Evolutionary conservation across 2,329 filamentous ascomycete genomes (phyloP), one percentile per base, ranked within the genome.

Genomic region (Fusarium longipes): DNA sequence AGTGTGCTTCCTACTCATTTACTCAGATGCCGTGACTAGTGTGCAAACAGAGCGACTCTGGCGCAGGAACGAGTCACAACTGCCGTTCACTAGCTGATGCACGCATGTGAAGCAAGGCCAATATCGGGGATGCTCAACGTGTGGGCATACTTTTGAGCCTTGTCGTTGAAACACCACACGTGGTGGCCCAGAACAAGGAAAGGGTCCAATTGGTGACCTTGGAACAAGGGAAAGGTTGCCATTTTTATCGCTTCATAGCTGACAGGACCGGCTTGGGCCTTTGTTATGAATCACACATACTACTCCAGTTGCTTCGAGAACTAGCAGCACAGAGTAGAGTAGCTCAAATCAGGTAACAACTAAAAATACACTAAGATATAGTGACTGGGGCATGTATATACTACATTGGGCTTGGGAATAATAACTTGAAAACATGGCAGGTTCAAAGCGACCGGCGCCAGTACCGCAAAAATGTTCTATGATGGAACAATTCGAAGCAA

Each of bases 141-240:
- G 35, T 29, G 44, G 43, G 43, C 39, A 63, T 58, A n/a, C 24
- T n/a, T 36, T 45, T 39, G n/a, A 64, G 33, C 35, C 58, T 25
- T 50, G 35, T 50, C 44, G 58, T 63, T 63, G 58, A 57, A 49
- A 40, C 43, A 44, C 24, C 27, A 40, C 58, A 57, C 32, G 59
- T 47, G 33, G 58, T 52, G 22, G 25, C 36, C 29, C 33, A 32
- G 25, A 59, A 38, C 35, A 33, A 25, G 30, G 18, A 30, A 47
- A 36, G 24, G 20, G 24, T 32, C 58, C 35, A 39, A 36, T 45
- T 50, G 30, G 49, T 25, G 55, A 56, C 48, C 38, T 63, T 48
- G 57, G 48, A 52, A 56, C 57, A 25, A 42, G 33, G 48, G 20
- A 27, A 17, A 17, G 5, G 17, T 18, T 48, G 27, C 20, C 25